Evolutionary conservation across 305 asterid species (phyloP), one percentile per base, ranked within the genome.

Genomic region (Fraxinus platypoda): DNA sequence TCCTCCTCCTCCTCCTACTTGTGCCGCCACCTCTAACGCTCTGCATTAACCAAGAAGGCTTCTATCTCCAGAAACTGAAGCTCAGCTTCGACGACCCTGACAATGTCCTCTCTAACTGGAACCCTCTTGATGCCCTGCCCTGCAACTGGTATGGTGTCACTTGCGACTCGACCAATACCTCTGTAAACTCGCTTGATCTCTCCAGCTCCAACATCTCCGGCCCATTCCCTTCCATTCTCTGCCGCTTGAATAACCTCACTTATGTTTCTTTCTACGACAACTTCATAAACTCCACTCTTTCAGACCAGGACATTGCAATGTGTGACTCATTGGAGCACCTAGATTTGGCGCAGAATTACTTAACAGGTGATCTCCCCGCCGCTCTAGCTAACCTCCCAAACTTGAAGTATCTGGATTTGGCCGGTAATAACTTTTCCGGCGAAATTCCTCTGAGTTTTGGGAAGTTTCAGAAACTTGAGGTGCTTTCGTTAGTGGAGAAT

Each of bases 351-450:
- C 97, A 94, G 88, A 95, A 94, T 64, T 91, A 87, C 74, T 52
- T 95, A 17, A 92, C 95, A 38, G 98, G 98, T n/a, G 75, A 81
- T 6, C 89, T 94, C 25, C 97, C 99, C 7, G 74, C 19, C 37
- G 70, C 70, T 62, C 41, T 94, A 1, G 83, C 97, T 0, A 90
- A 86, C 57, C 93, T 95, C 28, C 92, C 94, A 8, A 88, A 86
- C 59, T 84, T 95, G 52, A 92, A 86, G 75, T 87, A 93, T 84
- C 96, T 95, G 33, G 98, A 94, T 86, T 90, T 93, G 80, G 86
- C 91, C 2, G 97, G 98, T 11, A 95, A 95, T 71, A 95, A 94
- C 87, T 93, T 95, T 70, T 93, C 99, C 86, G 99, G 99, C 19
- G 46, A 77, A 30, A 94, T 95, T 12, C 98, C 98, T 46, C 89